These are phyloP conservation scores for Cryptosporidium muris DNA, from an alignment of 169 alveolate genomes.

Conservation along the genomic window DNA sequence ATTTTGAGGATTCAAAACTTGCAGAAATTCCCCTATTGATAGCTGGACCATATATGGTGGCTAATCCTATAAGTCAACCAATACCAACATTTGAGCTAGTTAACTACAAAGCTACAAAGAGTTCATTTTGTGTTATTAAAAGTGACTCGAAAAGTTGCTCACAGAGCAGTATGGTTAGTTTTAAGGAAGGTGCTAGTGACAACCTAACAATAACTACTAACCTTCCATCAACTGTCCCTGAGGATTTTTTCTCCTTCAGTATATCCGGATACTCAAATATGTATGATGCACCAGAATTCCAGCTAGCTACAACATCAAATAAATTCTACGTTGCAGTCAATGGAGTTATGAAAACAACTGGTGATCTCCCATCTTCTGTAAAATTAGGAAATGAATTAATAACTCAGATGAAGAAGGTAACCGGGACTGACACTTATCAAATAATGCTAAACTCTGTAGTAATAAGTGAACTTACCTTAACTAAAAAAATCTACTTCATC, in stretches of 20 bases:
- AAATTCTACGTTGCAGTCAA: slow-evolving; percentile 18
- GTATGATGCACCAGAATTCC: slow-evolving; percentile 40
- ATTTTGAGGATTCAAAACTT: slow-evolving; percentile 28
- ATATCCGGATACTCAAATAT: slow-evolving; percentile 18
- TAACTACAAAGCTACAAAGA: slow-evolving; percentile 5
- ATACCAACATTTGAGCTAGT: slow-evolving; percentile 29
- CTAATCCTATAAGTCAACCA: not conserved
- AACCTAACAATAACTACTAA: slow-evolving; percentile 3
- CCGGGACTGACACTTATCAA: no score
- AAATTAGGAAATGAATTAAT: slow-evolving; percentile 10
- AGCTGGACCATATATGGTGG: slow-evolving; percentile 54
- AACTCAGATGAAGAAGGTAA: not conserved
- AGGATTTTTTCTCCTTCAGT: slow-evolving; percentile 32
- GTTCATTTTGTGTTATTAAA: slow-evolving; percentile 21
- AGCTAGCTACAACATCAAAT: slow-evolving; percentile 16
- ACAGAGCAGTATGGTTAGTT: slow-evolving; percentile 17
- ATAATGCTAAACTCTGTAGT: no score
- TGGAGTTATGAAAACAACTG: slow-evolving; percentile 31
- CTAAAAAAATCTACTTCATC: slow-evolving; percentile 34
- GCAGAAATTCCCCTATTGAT: slow-evolving; percentile 59
- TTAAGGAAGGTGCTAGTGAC: slow-evolving; percentile 5
- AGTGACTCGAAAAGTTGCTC: slow-evolving; percentile 1
- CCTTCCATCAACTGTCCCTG: slow-evolving; percentile 30
- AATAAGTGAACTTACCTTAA: slow-evolving; percentile 1
- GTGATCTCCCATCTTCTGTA: slow-evolving; percentile 21